Evolutionary conservation across 2,329 filamentous ascomycete genomes (phyloP).

Genomic region (Xylariaceae sp.): DNA sequence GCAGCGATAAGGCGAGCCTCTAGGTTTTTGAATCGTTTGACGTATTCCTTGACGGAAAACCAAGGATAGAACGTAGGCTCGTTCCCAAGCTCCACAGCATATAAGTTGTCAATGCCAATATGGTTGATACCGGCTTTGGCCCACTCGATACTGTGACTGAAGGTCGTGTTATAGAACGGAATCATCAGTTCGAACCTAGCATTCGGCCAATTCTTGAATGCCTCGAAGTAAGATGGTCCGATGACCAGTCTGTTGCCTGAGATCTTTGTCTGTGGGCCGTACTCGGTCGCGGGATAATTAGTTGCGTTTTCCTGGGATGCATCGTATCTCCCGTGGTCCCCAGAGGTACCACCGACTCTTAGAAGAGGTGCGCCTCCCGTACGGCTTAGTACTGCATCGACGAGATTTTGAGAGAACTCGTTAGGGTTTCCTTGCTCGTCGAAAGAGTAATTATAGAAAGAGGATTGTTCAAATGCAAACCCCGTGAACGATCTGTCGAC

Average conservation of each 20-base stretch:
- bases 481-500: slow-evolving; percentile 14
- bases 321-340: slow-evolving; percentile 12
- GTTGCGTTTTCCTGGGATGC: slow-evolving; percentile 12
- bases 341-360: slow-evolving; percentile 15
- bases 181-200: slow-evolving; percentile 15
- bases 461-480: slow-evolving; percentile 16
- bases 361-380: slow-evolving; percentile 15
- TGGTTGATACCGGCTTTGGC: slow-evolving; percentile 7
- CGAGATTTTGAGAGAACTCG: slow-evolving; percentile 14
- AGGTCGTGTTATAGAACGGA: slow-evolving; percentile 10
- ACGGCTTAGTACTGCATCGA: slow-evolving; percentile 12
- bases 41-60: slow-evolving; percentile 13
- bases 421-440: slow-evolving; percentile 13
- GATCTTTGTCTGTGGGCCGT: slow-evolving; percentile 6
- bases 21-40: slow-evolving; percentile 11
- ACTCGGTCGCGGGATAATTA: slow-evolving; percentile 13
- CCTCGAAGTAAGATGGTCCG: slow-evolving; percentile 14
- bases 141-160: slow-evolving; percentile 11
- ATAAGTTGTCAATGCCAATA: slow-evolving; percentile 11
- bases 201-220: slow-evolving; percentile 14
- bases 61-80: slow-evolving; percentile 15
- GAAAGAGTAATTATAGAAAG: slow-evolving; percentile 17
- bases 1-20: slow-evolving; percentile 7
- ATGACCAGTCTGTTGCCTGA: slow-evolving; percentile 6
- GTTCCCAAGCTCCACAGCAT: slow-evolving; percentile 14